Conservation (phyloP, 768 basidiomycete species). For the Phaeotremella skinneri region DNA sequence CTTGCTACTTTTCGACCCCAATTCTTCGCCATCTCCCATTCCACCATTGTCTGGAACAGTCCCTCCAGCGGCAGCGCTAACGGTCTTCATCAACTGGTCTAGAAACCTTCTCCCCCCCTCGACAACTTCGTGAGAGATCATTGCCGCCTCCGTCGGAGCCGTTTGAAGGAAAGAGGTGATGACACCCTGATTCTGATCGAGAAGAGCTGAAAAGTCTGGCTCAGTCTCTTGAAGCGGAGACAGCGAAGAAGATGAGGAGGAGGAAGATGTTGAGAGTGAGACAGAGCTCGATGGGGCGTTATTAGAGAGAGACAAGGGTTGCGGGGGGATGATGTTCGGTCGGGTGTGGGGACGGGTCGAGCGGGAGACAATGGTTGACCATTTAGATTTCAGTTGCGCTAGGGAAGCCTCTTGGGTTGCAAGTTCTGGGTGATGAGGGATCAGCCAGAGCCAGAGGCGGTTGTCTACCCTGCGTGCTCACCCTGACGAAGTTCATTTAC, state of each 20-base stretch:
- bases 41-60: constrained; percentile 27
- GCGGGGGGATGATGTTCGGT: constrained; percentile 28
- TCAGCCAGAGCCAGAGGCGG: background rate
- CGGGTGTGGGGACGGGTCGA: constrained; percentile 28
- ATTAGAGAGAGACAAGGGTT: constrained; percentile 18
- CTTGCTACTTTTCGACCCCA: background rate
- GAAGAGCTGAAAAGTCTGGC: background rate
- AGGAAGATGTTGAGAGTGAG: constrained; percentile 9
- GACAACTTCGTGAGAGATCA: constrained; percentile 21
- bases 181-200: constrained; percentile 5
- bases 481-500: constrained; percentile 43
- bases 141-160: constrained; percentile 15
- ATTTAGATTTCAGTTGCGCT: constrained; percentile 32
- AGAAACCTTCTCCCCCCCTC: constrained; percentile 40
- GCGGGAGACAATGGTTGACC: constrained; percentile 39
- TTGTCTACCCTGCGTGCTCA: constrained; percentile 9
- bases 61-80: constrained; percentile 40
- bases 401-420: constrained; percentile 36
- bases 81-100: constrained; percentile 39
- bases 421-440: constrained; percentile 25
- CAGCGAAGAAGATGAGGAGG: constrained; percentile 2
- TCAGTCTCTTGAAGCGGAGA: background rate
- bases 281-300: constrained; percentile 4
- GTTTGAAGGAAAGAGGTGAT: constrained; percentile 9
- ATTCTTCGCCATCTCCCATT: background rate